Conservation (phyloP, 148 eudicot genomes). For the Persicaria tinctoria region DNA sequence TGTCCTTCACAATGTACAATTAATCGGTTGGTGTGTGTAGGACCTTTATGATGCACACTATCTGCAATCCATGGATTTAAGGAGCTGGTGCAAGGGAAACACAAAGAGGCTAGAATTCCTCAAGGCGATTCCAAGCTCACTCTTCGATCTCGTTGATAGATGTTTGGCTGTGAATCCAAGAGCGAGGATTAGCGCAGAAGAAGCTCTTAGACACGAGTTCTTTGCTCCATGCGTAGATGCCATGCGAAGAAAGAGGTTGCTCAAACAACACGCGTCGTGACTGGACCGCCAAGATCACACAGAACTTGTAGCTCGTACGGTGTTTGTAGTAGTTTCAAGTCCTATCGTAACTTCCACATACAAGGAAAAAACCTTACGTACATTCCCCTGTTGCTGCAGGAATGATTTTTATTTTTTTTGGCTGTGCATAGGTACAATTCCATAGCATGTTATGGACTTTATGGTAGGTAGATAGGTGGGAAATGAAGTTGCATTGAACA, state of each 20-base stretch:
- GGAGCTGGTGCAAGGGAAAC: conserved; percentile 62
- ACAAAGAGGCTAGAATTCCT: conserved; percentile 64
- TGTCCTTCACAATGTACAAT: not conserved
- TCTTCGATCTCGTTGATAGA: conserved; percentile 86
- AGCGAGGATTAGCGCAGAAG: conserved; percentile 74
- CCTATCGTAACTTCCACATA: no score
- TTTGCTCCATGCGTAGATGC: conserved; percentile 40
- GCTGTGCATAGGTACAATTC: no score
- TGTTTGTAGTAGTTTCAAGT: no score
- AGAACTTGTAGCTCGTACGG: no score
- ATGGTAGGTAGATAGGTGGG: no score
- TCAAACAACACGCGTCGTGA: not conserved
- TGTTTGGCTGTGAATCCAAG: conserved; percentile 93
- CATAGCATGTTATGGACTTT: no score
- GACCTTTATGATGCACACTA: conserved; percentile 52
- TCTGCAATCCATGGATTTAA: conserved; percentile 40
- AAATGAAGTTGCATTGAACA: no score
- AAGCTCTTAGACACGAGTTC: conserved; percentile 79
- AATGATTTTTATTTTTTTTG: no score
- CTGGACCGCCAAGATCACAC: not conserved
- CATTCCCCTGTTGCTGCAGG: no score
- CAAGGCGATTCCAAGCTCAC: conserved; percentile 49
- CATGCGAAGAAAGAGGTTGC: not conserved
- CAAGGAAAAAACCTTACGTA: no score
- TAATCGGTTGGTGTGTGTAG: conserved; percentile 25